These are phyloP conservation scores for Chaetomium tenue DNA, from an alignment of 495 filamentous ascomycete genomes.

Conservation along the genomic window DNA sequence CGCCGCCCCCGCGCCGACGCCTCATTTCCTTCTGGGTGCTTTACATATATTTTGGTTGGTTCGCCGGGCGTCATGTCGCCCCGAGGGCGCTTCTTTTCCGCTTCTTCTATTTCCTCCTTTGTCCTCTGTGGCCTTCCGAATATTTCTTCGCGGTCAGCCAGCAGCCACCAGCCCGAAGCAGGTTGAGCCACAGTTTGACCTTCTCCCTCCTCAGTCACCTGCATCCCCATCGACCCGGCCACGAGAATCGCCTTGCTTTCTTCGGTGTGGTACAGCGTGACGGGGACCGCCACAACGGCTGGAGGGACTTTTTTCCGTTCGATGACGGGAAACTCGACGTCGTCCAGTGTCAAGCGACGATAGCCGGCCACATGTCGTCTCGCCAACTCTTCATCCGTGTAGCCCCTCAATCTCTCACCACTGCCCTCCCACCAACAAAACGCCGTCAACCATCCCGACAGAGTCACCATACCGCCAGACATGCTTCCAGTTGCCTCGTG, in stretches of 20 bases:
- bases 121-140: no score
- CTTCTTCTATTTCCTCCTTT: no score
- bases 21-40: no score
- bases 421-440: slow-evolving; percentile 9
- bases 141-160: background rate
- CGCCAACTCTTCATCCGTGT: slow-evolving; percentile 3
- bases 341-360: slow-evolving; percentile 6
- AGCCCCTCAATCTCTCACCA: background rate
- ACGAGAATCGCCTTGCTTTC: background rate
- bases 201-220: background rate
- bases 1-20: no score
- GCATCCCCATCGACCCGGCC: slow-evolving; percentile 13
- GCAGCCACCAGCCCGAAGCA: slow-evolving; percentile 11
- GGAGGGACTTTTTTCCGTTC: background rate
- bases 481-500: background rate
- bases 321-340: slow-evolving; percentile 11
- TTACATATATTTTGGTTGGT: no score
- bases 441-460: slow-evolving; percentile 11
- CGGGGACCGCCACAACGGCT: background rate
- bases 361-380: background rate
- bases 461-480: background rate
- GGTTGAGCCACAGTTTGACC: slow-evolving; percentile 1
- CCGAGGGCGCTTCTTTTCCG: no score
- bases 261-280: background rate
- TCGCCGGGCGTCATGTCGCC: no score